Base-by-base conservation (phyloP, 2,329 filamentous ascomycete genomes). In the Didymella exigua region DNA sequence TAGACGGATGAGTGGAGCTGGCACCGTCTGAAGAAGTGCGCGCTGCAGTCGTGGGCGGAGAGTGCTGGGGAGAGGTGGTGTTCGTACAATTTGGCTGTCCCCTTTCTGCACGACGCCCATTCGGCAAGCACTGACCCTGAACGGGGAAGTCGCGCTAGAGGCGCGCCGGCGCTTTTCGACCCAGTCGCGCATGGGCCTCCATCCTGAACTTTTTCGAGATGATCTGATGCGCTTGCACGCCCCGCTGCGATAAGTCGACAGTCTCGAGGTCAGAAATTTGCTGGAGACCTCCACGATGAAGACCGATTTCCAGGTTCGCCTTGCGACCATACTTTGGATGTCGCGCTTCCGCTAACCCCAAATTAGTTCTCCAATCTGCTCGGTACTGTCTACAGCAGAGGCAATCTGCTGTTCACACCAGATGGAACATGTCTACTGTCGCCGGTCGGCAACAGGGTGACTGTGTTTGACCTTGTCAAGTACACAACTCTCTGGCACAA, bases 301-400 rank as follows among this genome's bases (percentile, higher is more conserved):
- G 89, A 98, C 93, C 65, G 93, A 98, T 79, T 99, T 98, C 78
- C 96, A 95, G 87, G 93, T 96, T 26, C 4, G 49, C 31, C 19
- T 13, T 19, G 54, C 48, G 78, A 60, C 76, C 49, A 38, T 16
- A 31, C 34, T 43, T 16, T 54, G 38, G 19, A n/a, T 8, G n/a
- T 33, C 18, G n/a, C 18, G 27, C n/a, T 24, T 1, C 26, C 16
- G 36, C 66, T 79, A 53, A 78, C 57, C 8, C 8, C 13, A n/a
- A 19, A n/a, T 2, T 70, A 97, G 93, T 99, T 99, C 80, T 96
- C 93, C 75, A 99, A 98, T 79, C 85, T 99, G 75, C 86, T 99
- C 71, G 96, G 95, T 74, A 99, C 95, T 66, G 95, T 99, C 74
- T 99, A 98, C 82, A 91, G 92, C 81, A 91, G 93, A 85, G 95